These are phyloP conservation scores for Biscutella auriculata DNA, from an alignment of 441 rosid species.

Conservation along the genomic window DNA sequence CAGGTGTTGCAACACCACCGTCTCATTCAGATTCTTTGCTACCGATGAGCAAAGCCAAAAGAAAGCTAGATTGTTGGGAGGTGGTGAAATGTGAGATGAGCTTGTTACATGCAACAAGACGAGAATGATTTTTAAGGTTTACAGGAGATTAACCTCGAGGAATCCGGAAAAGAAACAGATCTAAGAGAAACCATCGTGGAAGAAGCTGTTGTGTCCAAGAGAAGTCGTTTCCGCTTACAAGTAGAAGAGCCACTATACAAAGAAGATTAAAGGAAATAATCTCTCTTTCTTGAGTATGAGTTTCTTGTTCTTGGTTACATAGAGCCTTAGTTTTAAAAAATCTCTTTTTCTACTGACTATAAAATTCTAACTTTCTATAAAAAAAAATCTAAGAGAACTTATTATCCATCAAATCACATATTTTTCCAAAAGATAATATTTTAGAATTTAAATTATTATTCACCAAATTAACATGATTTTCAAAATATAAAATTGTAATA, in stretches of 20 bases:
- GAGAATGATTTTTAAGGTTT: slow-evolving; percentile 14
- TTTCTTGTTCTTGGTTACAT: slow-evolving; percentile 3
- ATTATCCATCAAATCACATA: too few species aligned
- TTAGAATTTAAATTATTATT: too few species aligned
- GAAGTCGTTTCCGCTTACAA: background rate
- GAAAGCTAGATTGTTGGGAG: slow-evolving; percentile 11
- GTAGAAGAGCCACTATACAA: slow-evolving; percentile 6
- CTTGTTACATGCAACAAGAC: slow-evolving; percentile 8
- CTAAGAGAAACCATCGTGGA: background rate
- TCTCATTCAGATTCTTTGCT: slow-evolving; percentile 13
- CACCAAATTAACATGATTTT: too few species aligned
- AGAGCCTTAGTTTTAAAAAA: too few species aligned
- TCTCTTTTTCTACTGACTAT: too few species aligned
- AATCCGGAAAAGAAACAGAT: background rate
- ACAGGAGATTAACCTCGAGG: background rate
- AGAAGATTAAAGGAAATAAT: slow-evolving; percentile 4
- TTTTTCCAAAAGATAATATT: too few species aligned
- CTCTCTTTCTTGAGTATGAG: background rate
- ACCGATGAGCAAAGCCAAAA: slow-evolving; percentile 14
- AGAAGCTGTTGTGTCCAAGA: slow-evolving; percentile 10
- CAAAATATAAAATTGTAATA: too few species aligned
- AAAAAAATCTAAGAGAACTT: too few species aligned
- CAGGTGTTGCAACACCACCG: slow-evolving; percentile 13
- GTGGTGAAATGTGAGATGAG: slow-evolving; percentile 21
- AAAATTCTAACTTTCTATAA: too few species aligned